phyloP scores from a whole-genome alignment of 2,329 filamentous ascomycete species.

The Aureobasidium sp. region DNA sequence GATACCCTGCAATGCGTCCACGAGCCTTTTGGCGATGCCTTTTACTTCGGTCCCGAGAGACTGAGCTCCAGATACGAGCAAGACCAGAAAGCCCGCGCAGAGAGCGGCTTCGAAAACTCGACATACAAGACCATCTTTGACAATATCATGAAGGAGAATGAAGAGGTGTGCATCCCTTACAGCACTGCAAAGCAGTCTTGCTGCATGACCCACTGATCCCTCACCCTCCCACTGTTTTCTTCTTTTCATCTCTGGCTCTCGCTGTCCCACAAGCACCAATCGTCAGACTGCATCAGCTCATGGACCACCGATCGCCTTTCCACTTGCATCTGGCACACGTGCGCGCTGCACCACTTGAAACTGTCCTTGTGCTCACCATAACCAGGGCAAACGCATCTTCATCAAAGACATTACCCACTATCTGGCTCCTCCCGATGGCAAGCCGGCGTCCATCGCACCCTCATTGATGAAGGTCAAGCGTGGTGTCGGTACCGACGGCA shows the following conservation, averaged over 20 bases:
- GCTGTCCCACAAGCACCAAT: not conserved
- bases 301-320: not conserved
- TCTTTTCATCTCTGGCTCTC: not conserved
- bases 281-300: not conserved
- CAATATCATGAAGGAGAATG: constrained; percentile 61
- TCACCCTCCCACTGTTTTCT: not conserved
- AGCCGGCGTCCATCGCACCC: constrained; percentile 64
- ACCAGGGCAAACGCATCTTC: constrained; percentile 81
- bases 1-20: constrained; percentile 78
- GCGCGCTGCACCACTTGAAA: not conserved
- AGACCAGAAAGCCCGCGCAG: constrained; percentile 48
- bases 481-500: constrained; percentile 49
- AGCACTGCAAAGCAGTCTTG: constrained; percentile 19
- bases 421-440: constrained; percentile 66
- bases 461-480: constrained; percentile 58
- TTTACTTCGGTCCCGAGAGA: constrained; percentile 90
- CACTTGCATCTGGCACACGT: not conserved
- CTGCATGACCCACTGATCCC: constrained; percentile 7
- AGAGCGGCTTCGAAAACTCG: constrained; percentile 60
- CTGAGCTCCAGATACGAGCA: constrained; percentile 71
- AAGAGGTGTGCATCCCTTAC: constrained; percentile 55
- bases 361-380: constrained; percentile 34
- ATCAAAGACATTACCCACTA: constrained; percentile 99
- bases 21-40: constrained; percentile 94
- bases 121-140: constrained; percentile 76